These are phyloP conservation scores for Elasticomyces elasticus DNA, from an alignment of 495 filamentous ascomycete species.

Conservation along the genomic window DNA sequence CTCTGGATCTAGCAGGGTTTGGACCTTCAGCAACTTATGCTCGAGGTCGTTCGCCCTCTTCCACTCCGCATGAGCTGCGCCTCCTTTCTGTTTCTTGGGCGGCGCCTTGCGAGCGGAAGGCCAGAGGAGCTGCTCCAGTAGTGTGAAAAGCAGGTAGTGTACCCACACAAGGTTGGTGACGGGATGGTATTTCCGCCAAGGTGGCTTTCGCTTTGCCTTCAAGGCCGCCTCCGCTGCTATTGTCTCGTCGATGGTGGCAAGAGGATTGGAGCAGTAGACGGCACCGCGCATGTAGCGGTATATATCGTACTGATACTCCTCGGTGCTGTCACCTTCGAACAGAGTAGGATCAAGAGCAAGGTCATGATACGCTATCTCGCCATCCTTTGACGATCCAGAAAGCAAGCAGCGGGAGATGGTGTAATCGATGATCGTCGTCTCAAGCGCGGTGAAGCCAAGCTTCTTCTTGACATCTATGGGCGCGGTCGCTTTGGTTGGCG, in stretches of 20 bases:
- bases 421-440: slow-evolving; percentile 83
- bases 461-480: slow-evolving; percentile 33
- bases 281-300: slow-evolving; percentile 32
- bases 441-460: slow-evolving; percentile 58
- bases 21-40: slow-evolving; percentile 19
- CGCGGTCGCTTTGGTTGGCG: background rate
- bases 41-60: slow-evolving; percentile 25
- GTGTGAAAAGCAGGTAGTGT: slow-evolving; percentile 29
- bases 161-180: slow-evolving; percentile 35
- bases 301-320: slow-evolving; percentile 38
- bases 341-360: slow-evolving; percentile 26
- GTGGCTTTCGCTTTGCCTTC: background rate
- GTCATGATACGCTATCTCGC: slow-evolving; percentile 28
- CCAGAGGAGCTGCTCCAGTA: slow-evolving; percentile 21
- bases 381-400: background rate
- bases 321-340: slow-evolving; percentile 30
- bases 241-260: slow-evolving; percentile 5
- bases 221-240: background rate
- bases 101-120: slow-evolving; percentile 13
- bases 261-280: slow-evolving; percentile 18
- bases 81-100: background rate
- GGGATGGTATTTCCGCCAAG: slow-evolving; percentile 30
- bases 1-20: slow-evolving; percentile 22
- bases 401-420: slow-evolving; percentile 64
- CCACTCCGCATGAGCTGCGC: slow-evolving; percentile 11